Evolutionary conservation across 768 basidiomycete species (phyloP).

Genomic region (Suillus paluster): DNA sequence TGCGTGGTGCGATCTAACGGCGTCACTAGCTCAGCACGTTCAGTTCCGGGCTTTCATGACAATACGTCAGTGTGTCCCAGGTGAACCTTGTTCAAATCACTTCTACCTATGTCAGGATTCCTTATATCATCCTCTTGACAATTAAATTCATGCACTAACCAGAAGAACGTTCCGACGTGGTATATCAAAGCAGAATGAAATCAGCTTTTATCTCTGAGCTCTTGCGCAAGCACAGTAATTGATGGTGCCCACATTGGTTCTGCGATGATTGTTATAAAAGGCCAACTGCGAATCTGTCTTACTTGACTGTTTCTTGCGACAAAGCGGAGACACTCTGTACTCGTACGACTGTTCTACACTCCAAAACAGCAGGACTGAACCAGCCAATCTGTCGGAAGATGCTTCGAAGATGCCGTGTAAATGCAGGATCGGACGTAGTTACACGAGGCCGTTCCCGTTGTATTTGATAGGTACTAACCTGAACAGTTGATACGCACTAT

Average conservation of each 20-base stretch:
- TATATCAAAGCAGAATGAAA: constrained; percentile 40
- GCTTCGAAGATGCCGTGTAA: constrained; percentile 38
- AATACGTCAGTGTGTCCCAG: constrained; percentile 36
- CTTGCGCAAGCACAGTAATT: constrained; percentile 10
- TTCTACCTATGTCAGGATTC: constrained; percentile 35
- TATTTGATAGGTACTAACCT: constrained; percentile 34
- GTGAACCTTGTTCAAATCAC: constrained; percentile 37
- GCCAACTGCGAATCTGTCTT: constrained; percentile 15
- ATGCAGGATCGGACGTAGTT: constrained; percentile 33
- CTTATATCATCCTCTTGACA: constrained; percentile 19
- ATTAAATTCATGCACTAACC: constrained; percentile 27
- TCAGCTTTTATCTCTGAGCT: constrained; percentile 16
- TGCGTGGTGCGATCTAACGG: not conserved
- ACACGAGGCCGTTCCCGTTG: constrained; percentile 24
- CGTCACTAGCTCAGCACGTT: constrained; percentile 20
- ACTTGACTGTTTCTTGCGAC: constrained; percentile 36
- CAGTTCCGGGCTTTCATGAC: constrained; percentile 40
- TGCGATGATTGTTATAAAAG: constrained; percentile 17
- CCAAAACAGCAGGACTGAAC: constrained; percentile 35
- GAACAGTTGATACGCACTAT: constrained; percentile 40
- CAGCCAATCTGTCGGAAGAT: constrained; percentile 27
- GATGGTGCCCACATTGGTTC: constrained; percentile 29
- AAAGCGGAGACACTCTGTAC: constrained; percentile 40
- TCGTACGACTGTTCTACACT: constrained; percentile 32
- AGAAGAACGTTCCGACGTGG: constrained; percentile 37